Evolutionary conservation across 75 land plant species (phyloP), one percentile per base, ranked within the genome.

Genomic region (Cunninghamia lanceolata): DNA sequence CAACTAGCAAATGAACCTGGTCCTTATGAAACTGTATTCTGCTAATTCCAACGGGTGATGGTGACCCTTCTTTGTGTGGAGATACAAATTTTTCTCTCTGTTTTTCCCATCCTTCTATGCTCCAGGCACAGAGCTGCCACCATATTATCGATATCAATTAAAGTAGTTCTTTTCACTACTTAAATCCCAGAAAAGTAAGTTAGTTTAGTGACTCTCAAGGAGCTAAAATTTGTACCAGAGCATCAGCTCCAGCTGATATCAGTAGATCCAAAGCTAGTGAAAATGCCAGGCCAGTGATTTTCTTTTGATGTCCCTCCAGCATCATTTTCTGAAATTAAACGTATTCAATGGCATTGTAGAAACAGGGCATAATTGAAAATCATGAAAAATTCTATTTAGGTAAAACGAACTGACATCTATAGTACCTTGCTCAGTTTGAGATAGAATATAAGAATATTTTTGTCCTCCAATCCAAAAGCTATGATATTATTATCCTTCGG

Each of bases 211-310:
- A 78, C 42, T 78, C 45, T 16, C 25, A 40, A 42, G 42, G 43
- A 21, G 42, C 9, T 77, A 36, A 40, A 77, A 39, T 78, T 21
- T 78, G 70, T 91, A 93, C 94, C 91, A 91, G 93, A 83, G 92
- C 89, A 92, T 95, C 96, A 77, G 94, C 92, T 43, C 94, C 96
- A 15, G 96, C 91, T 30, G 96, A 95, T 40, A 95, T 93, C 36
- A 95, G 84, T 4, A 95, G 91, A 83, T 93, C 87, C 39, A 95
- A 76, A n/a, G 40, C 73, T 28, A 90, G 84, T 7, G 94, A 95
- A 78, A 95, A 95, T 6, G 93, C 94, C 66, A 95, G 88, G 32
- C 96, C 94, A 34, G 94, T 90, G 5, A 93, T 92, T 82, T 90
- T 83, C 73, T 92, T 93, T 63, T 90, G 92, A 73, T 94, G 96